Evolutionary conservation across 1,139 yeast genomes (phyloP).

Genomic region (Yarrowia galli): DNA sequence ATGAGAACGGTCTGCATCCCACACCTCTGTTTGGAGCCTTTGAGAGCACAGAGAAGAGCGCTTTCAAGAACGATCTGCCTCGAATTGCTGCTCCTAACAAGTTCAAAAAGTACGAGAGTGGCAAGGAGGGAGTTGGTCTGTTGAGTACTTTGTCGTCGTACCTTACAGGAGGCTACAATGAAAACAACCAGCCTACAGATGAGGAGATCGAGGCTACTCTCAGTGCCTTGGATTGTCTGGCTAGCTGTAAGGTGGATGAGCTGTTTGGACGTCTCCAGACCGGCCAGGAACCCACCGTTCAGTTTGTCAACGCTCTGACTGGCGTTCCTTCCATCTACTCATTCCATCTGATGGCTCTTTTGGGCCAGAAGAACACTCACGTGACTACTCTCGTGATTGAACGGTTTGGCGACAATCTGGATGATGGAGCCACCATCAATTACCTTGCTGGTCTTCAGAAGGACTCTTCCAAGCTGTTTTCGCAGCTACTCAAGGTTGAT

Average conservation of each 20-base stretch:
- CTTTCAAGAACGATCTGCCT: conserved; percentile 51
- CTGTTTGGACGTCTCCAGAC: conserved; percentile 53
- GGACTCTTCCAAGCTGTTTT: conserved; percentile 14
- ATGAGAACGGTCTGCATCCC: conserved; percentile 75
- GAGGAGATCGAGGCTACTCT: conserved; percentile 88
- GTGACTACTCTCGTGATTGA: conserved; percentile 39
- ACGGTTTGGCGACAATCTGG: conserved; percentile 45
- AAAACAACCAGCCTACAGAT: conserved; percentile 88
- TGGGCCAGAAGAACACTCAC: background rate
- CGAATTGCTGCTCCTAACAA: conserved; percentile 70
- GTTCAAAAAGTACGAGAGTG: conserved; percentile 65
- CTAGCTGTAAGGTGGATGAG: conserved; percentile 64
- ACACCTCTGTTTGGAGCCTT: conserved; percentile 20
- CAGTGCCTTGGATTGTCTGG: conserved; percentile 82
- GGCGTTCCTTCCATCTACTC: conserved; percentile 8
- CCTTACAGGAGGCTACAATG: conserved; percentile 85
- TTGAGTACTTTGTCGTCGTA: conserved; percentile 91
- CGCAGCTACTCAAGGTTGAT: conserved; percentile 13
- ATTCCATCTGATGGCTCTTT: conserved; percentile 10
- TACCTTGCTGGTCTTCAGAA: conserved; percentile 21
- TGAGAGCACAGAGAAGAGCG: conserved; percentile 13
- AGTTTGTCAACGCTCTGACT: conserved; percentile 8
- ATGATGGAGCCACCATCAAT: conserved; percentile 29
- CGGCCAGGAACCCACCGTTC: background rate
- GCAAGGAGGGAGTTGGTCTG: conserved; percentile 69